Conservation (phyloP, 305 asterid species). For the Rubia peregrina region DNA sequence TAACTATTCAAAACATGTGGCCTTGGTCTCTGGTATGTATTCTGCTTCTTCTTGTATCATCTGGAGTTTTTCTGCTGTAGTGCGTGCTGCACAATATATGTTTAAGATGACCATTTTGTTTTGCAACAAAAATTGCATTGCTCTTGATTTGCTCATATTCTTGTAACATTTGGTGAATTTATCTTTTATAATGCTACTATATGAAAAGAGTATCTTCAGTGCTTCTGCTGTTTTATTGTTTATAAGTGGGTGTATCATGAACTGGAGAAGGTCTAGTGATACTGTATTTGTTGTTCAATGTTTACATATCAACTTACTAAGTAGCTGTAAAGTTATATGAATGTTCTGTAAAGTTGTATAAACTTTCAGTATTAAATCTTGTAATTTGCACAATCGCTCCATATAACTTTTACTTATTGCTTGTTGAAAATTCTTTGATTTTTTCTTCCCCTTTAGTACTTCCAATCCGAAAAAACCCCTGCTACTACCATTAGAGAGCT, state of each 20-base stretch:
- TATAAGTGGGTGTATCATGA: not conserved
- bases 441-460: not conserved
- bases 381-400: not conserved
- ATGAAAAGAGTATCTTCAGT: not conserved
- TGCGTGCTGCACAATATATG: not conserved
- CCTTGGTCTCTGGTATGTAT: not conserved
- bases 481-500: not conserved
- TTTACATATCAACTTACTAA: not conserved
- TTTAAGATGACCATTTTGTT: not conserved
- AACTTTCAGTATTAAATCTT: not conserved
- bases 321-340: not conserved
- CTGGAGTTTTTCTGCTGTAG: not conserved
- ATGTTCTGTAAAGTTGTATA: not conserved
- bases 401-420: not conserved
- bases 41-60: not conserved
- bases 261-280: not conserved
- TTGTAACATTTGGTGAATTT: not conserved
- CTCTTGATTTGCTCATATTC: not conserved
- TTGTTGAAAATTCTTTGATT: constrained; percentile 1
- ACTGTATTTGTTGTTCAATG: not conserved
- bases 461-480: not conserved
- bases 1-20: not conserved
- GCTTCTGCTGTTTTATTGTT: not conserved
- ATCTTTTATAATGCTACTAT: not conserved
- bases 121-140: not conserved